Conservation (phyloP, 2,329 filamentous ascomycete genomes). For the Microdochium paspali region DNA sequence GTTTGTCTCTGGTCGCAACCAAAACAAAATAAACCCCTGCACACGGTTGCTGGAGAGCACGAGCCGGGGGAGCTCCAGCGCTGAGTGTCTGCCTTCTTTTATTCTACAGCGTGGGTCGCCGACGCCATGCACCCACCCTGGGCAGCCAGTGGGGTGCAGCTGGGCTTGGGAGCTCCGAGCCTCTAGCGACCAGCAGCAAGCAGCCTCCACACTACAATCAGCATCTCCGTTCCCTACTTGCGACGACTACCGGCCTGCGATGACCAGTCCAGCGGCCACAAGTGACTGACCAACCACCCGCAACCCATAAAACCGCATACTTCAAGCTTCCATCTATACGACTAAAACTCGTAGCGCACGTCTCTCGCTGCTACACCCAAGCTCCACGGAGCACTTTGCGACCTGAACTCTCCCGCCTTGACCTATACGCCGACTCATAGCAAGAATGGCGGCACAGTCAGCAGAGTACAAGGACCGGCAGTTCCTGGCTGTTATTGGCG, state of each 20-base stretch:
- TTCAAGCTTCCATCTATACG: too few relatives aligned
- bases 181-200: not conserved
- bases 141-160: not conserved
- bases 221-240: too few relatives aligned
- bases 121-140: not conserved
- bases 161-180: not conserved
- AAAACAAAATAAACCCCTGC: slow-evolving; percentile 1
- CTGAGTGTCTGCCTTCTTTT: not conserved
- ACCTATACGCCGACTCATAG: too few relatives aligned
- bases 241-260: too few relatives aligned
- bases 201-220: too few relatives aligned
- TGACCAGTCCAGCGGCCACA: too few relatives aligned
- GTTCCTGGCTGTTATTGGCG: slow-evolving; percentile 94
- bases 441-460: slow-evolving; percentile 35
- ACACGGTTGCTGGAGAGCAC: not conserved
- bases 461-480: slow-evolving; percentile 74
- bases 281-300: too few relatives aligned
- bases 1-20: not conserved
- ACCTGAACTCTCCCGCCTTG: not conserved
- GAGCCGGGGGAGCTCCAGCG: not conserved
- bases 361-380: not conserved
- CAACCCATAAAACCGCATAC: too few relatives aligned
- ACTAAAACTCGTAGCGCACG: too few relatives aligned
- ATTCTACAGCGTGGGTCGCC: not conserved
- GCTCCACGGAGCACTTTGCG: not conserved